phyloP scores from a whole-genome alignment of 345 rosid species.

The Sisymbrium altissimum region DNA sequence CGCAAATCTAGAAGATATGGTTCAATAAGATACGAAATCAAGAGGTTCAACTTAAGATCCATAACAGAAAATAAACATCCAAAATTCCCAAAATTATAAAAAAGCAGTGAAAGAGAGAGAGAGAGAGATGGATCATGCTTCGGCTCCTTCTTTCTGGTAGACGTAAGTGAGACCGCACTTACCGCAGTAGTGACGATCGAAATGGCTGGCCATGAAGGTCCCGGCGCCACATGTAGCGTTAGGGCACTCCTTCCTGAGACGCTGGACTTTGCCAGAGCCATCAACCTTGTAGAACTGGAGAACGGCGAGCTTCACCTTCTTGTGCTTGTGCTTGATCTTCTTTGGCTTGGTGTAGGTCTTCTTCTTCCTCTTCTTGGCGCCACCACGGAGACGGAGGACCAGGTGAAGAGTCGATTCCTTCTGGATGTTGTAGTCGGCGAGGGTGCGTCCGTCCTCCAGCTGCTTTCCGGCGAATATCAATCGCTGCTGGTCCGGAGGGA shows the following conservation, averaged over 20 bases:
- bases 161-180: constrained; percentile 70
- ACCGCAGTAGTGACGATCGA: constrained; percentile 68
- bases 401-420: constrained; percentile 53
- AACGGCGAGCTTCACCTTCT: constrained; percentile 68
- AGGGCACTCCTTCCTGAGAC: constrained; percentile 67
- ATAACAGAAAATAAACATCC: background rate
- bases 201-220: constrained; percentile 67
- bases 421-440: constrained; percentile 53
- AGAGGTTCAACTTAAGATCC: constrained; percentile 24
- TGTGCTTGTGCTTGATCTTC: constrained; percentile 67
- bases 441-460: constrained; percentile 57
- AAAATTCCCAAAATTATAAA: background rate
- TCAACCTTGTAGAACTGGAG: constrained; percentile 66
- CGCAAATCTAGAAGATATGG: background rate
- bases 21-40: background rate
- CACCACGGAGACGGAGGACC: constrained; percentile 52
- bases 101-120: background rate
- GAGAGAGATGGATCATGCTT: constrained; percentile 20
- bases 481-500: constrained; percentile 67
- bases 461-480: constrained; percentile 70
- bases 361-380: constrained; percentile 66
- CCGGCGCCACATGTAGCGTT: constrained; percentile 62
- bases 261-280: constrained; percentile 56
- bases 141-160: constrained; percentile 63
- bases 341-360: constrained; percentile 75